Conservation (phyloP, 164 flowering plant genomes). For the Pachysandra terminalis region DNA sequence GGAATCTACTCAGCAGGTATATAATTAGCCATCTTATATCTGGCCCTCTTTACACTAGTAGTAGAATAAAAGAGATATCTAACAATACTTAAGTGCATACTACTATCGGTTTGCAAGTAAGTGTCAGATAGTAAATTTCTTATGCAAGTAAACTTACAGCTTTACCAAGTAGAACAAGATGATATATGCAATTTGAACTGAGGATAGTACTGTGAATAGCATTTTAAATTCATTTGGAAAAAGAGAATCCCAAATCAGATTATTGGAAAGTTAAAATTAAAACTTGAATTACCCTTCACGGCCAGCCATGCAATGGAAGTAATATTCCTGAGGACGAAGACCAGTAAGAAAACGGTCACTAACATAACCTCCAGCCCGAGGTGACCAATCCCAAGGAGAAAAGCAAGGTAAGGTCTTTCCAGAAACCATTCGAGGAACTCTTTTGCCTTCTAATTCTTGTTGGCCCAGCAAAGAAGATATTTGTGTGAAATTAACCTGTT, state of each 20-base stretch:
- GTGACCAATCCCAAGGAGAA: conserved; percentile 83
- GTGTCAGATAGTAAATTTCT: no score
- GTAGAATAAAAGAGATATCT: no score
- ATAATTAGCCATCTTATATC: no score
- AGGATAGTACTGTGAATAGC: neutral
- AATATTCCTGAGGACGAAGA: conserved; percentile 96
- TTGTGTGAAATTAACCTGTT: conserved; percentile 90
- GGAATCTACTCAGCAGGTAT: no score
- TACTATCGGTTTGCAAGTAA: no score
- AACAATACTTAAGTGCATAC: no score
- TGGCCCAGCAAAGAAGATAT: conserved; percentile 89
- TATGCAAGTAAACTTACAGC: no score
- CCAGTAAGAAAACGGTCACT: conserved; percentile 89
- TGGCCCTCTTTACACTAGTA: no score
- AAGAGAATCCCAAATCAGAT: neutral
- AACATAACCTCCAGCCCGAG: conserved; percentile 94
- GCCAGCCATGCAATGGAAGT: conserved; percentile 99
- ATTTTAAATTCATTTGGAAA: neutral
- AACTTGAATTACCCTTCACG: conserved; percentile 83
- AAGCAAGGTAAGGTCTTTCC: conserved; percentile 96
- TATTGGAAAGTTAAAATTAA: neutral
- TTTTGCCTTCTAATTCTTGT: conserved; percentile 93
- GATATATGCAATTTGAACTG: no score
- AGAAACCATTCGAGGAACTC: conserved; percentile 97
- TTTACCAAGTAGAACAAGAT: no score